Evolutionary conservation across 129 eudicot genomes (phyloP), one percentile per base, ranked within the genome.

Genomic region (Smallanthus sonchifolius): DNA sequence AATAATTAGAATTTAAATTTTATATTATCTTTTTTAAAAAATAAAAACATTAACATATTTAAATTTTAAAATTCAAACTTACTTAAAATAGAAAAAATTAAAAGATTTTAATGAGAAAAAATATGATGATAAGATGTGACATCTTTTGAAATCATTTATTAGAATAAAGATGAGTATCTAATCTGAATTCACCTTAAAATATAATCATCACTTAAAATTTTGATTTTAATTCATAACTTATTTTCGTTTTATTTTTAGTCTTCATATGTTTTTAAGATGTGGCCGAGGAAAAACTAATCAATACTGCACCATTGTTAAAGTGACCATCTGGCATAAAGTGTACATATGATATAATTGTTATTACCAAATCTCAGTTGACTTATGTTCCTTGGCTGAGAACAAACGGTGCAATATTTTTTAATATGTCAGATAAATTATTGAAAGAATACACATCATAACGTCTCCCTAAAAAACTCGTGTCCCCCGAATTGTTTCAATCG

Each of bases 271-370:
- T 7, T 48, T 48, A 48, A 9, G 17, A 48, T 48, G 55, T 48
- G 20, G 55, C 55, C 20, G 8, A 48, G 55, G 51, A 45, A 45
- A 45, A 9, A 45, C 4, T n/a, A 52, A n/a, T 24, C 67, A 59
- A 24, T 57, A 57, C 47, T 64, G 51, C 39, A 64, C 79, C 79
- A 75, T 19, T 64, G 51, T 24, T 48, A 75, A 63, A 48, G 63
- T 64, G 79, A 64, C 79, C 79, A 64, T 4, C 42, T 64, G 79
- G 72, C 62, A 48, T 51, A 65, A 64, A 37, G 43, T 37, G 72
- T 17, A 75, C 30, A 64, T 52, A 74, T 74, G 45, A 75, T 62
- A 61, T 10, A 13, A 43, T 47, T 14, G 47, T 75, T 75, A 36
- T 14, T 35, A 63, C 55, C 67, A 47, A 71, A 43, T 63, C 72